phyloP scores from a whole-genome alignment of 2,329 filamentous ascomycete species.

The Colletotrichum sublineola region DNA sequence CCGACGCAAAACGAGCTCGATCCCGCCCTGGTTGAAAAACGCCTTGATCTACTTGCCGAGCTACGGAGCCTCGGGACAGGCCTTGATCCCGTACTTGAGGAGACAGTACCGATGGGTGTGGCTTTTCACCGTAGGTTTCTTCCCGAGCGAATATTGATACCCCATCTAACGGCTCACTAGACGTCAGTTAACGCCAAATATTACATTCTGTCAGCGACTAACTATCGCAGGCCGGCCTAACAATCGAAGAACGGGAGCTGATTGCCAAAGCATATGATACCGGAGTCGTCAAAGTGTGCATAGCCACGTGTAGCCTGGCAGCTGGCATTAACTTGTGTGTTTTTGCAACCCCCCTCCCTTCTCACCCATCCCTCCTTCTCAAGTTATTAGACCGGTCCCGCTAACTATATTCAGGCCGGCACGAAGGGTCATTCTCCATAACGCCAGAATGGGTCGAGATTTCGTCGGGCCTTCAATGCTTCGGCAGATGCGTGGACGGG shows the following conservation, averaged over 20 bases:
- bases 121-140: constrained; percentile 76
- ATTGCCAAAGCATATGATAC: constrained; percentile 78
- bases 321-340: constrained; percentile 80
- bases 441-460: constrained; percentile 81
- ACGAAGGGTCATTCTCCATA: constrained; percentile 80
- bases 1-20: constrained; percentile 63
- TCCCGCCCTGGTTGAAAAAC: constrained; percentile 64
- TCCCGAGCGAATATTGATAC: neutral
- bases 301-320: constrained; percentile 84
- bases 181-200: constrained; percentile 49
- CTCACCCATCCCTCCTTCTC: too few relatives aligned
- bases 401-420: constrained; percentile 62
- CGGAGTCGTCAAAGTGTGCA: constrained; percentile 76
- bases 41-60: constrained; percentile 75
- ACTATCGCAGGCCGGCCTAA: constrained; percentile 71
- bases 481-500: constrained; percentile 84
- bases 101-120: constrained; percentile 75
- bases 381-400: constrained; percentile 3
- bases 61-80: constrained; percentile 75
- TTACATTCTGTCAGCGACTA: constrained; percentile 36
- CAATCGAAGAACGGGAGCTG: constrained; percentile 80
- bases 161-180: constrained; percentile 45
- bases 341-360: neutral
- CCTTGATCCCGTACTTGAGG: constrained; percentile 74
- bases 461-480: constrained; percentile 84